Base-by-base conservation (phyloP, 2,329 filamentous ascomycete species). In the Lecanicillium sp. region DNA sequence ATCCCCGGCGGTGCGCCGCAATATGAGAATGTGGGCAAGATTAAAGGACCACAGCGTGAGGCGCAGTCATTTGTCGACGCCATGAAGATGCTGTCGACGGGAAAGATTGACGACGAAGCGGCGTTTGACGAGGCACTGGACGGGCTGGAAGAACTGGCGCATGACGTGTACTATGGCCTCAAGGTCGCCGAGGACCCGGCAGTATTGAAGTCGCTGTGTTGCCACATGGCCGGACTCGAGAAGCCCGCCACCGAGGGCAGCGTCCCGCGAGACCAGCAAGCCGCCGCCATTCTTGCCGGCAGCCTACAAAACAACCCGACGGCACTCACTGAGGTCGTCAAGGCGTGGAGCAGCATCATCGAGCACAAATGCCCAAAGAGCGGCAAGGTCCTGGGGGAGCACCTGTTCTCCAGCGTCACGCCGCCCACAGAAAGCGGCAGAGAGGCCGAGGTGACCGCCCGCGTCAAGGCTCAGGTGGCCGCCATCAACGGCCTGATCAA, bases 141-240 rank as follows among this genome's bases (percentile, higher is more conserved):
- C 25, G 66, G 66, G 25, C 67, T 84, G n/a, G 66, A 73, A 44
- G 79, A 84, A 6, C 60, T 82, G 19, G 72, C 79, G 0, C 79
- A 84, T 55, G 80, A 83, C 56, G 76, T 83, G 45, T 84, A 81
- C 61, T 84, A 82, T 55, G 80, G 80, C 9, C 62, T 79, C 14
- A 74, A 80, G 54, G 69, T 83, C 42, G 66, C 71, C 17, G 72
- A 77, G 52, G 72, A 80, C 46, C 51, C 62, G 3, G 66, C 69
- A 3, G 70, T 71, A 2, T 48, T 80, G 37, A 67, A 66, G 45
- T 58, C 67, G n/a, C 65, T 83, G 2, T 59, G 81, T 43, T 79
- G 77, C 51, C 60, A 79, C 28, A 69, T 78, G 57, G 49, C 55
- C 18, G 43, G 59, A 48, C 32, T 42, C 29, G 40, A 56, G 48